Evolutionary conservation across 1,284 basidiomycete species (phyloP).

Genomic region (Pascua guehoae): DNA sequence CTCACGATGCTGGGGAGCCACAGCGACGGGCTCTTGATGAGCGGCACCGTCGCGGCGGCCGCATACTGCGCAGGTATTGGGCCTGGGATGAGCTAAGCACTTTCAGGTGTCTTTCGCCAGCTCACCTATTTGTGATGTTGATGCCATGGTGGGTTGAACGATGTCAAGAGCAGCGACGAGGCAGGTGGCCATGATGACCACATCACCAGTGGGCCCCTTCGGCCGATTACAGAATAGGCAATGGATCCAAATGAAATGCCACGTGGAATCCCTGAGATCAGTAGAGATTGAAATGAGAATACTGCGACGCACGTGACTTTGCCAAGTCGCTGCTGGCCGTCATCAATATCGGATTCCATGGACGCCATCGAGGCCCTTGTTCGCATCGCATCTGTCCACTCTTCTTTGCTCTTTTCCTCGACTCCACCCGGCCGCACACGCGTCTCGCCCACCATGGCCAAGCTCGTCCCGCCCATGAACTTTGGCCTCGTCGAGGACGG

Average conservation of each 20-base stretch:
- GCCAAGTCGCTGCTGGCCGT: too few species aligned
- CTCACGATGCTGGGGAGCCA: conserved; percentile 73
- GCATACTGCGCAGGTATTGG: conserved; percentile 61
- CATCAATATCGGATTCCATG: too few species aligned
- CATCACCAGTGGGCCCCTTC: too few species aligned
- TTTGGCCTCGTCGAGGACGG: conserved; percentile 56
- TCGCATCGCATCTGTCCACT: neutral
- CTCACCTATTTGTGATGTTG: conserved; percentile 21
- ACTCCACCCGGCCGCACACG: neutral
- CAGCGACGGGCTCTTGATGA: conserved; percentile 88
- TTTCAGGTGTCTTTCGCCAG: too few species aligned
- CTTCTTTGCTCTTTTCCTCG: too few species aligned
- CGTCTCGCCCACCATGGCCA: conserved; percentile 35
- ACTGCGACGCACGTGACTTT: too few species aligned
- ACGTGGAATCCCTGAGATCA: too few species aligned
- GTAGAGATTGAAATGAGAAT: too few species aligned
- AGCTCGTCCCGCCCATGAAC: conserved; percentile 54
- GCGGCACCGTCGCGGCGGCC: conserved; percentile 66
- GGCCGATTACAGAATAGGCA: too few species aligned
- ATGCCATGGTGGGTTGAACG: conserved; percentile 9
- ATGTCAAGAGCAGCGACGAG: too few species aligned
- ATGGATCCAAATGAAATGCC: too few species aligned
- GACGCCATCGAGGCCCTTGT: neutral
- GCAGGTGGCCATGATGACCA: too few species aligned
- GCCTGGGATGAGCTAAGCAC: conserved; percentile 24